phyloP scores from a whole-genome alignment of 2,329 filamentous ascomycete species.

The Anthostomella pinea region DNA sequence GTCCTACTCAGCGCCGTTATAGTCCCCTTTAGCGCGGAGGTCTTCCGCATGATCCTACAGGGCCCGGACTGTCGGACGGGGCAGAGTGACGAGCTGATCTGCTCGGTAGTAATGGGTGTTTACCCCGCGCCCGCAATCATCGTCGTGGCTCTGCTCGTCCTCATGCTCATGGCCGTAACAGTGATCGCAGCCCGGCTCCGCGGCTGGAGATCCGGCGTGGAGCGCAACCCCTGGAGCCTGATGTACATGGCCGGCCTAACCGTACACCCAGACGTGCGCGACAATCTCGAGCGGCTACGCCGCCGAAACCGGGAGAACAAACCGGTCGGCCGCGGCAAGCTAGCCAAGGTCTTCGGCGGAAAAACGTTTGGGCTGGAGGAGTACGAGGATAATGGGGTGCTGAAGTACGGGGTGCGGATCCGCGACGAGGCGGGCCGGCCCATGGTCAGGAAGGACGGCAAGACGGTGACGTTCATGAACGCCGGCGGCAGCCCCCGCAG shows the following conservation, averaged over 20 bases:
- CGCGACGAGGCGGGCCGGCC: constrained; percentile 12
- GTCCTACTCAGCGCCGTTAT: constrained; percentile 34
- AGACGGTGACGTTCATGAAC: constrained; percentile 5
- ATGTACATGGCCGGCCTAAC: constrained; percentile 35
- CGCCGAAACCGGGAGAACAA: not conserved
- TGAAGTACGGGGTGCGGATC: constrained; percentile 25
- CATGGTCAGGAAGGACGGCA: constrained; percentile 10
- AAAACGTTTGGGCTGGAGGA: constrained; percentile 18
- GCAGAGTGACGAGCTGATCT: constrained; percentile 21
- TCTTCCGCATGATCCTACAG: constrained; percentile 37
- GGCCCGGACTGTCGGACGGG: constrained; percentile 28
- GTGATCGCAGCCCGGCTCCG: constrained; percentile 28
- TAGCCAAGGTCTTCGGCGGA: constrained; percentile 24
- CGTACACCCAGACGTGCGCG: constrained; percentile 29
- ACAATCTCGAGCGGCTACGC: not conserved
- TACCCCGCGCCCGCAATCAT: constrained; percentile 30
- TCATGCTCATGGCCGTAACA: constrained; percentile 30
- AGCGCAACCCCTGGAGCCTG: constrained; percentile 40
- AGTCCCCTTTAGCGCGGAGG: constrained; percentile 40
- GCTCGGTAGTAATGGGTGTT: constrained; percentile 36
- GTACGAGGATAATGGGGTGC: constrained; percentile 20
- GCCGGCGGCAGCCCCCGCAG: not conserved
- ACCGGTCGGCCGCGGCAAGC: constrained; percentile 17
- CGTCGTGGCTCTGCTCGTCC: constrained; percentile 31
- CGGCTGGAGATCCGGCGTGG: constrained; percentile 37